Evolutionary conservation across 2,329 filamentous ascomycete species (phyloP).

Genomic region (Hypocrella siamensis): DNA sequence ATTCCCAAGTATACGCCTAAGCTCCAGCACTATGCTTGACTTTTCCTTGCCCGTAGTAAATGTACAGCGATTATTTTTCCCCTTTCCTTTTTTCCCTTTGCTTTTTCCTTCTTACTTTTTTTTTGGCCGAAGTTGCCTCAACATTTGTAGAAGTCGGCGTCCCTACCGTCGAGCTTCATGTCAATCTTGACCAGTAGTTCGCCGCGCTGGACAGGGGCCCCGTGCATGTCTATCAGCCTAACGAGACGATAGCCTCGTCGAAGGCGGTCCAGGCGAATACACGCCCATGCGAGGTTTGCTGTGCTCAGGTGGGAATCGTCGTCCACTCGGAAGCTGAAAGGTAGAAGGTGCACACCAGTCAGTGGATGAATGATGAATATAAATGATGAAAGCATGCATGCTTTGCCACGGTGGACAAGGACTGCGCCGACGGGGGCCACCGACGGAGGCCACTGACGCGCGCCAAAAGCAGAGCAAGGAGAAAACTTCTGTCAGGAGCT

Average conservation of each 20-base stretch:
- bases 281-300: conserved; percentile 36
- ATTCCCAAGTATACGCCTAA: no score
- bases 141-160: background rate
- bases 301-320: conserved; percentile 26
- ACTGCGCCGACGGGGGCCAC: no score
- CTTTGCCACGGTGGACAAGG: no score
- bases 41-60: no score
- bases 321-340: conserved; percentile 40
- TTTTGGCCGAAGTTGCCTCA: background rate
- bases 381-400: no score
- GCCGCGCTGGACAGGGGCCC: conserved; percentile 26
- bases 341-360: no score
- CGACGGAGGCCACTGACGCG: no score
- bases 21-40: no score
- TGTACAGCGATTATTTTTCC: no score
- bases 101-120: background rate
- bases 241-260: conserved; percentile 39
- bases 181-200: conserved; percentile 36
- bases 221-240: conserved; percentile 28
- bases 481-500: background rate
- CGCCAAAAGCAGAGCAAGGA: background rate
- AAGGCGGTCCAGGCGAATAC: conserved; percentile 42
- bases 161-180: conserved; percentile 18
- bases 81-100: no score
- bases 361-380: no score